phyloP scores from a whole-genome alignment of 768 basidiomycete genomes.

The Ramaria rubella region DNA sequence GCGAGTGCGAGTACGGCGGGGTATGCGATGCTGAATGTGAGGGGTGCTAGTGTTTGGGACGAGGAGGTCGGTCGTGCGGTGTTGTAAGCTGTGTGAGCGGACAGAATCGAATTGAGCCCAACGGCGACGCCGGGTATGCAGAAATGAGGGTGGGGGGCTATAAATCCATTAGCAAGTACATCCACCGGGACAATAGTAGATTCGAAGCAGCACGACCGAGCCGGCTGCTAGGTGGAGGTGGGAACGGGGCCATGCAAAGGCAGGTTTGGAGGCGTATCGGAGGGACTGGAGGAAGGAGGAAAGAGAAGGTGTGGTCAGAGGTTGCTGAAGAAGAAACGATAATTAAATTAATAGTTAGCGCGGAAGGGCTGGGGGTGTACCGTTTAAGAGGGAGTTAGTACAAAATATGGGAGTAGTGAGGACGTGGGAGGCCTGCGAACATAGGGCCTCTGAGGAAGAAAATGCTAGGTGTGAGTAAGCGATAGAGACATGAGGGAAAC shows the following conservation, averaged over 20 bases:
- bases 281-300: constrained; percentile 1
- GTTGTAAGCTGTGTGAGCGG: constrained; percentile 36
- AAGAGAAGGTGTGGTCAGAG: background rate
- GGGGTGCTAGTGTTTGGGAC: constrained; percentile 69
- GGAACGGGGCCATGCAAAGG: background rate
- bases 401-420: constrained; percentile 50
- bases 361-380: too few relatives aligned
- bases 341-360: too few relatives aligned
- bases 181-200: constrained; percentile 1
- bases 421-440: constrained; percentile 49
- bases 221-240: background rate
- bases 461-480: constrained; percentile 35
- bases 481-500: background rate
- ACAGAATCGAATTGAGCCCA: background rate
- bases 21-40: constrained; percentile 82
- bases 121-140: too few relatives aligned
- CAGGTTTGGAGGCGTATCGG: constrained; percentile 3
- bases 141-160: background rate
- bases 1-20: constrained; percentile 79
- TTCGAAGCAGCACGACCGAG: constrained; percentile 3
- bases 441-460: constrained; percentile 57
- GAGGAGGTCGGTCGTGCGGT: constrained; percentile 74
- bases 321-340: constrained; percentile 1
- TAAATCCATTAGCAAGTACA: background rate
- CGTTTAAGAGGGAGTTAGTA: constrained; percentile 20